Evolutionary conservation across 495 filamentous ascomycete species (phyloP).

Genomic region (Bathelium albidoporum): DNA sequence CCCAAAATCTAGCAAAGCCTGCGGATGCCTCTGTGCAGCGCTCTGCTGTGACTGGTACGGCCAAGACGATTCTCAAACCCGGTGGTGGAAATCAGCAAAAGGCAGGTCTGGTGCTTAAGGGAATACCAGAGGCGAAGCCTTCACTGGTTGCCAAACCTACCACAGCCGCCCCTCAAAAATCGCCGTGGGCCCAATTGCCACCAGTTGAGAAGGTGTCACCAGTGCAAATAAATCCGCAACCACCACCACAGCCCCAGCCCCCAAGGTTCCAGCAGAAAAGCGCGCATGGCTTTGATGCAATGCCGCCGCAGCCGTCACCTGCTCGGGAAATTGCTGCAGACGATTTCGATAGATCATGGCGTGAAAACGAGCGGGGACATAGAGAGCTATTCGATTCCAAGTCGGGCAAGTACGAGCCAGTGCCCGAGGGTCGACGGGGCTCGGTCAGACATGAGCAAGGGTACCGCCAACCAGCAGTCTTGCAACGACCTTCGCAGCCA

Average conservation of each 20-base stretch:
- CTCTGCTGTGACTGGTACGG: slow-evolving; percentile 19
- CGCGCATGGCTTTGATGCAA: slow-evolving; percentile 31
- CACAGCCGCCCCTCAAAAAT: slow-evolving; percentile 65
- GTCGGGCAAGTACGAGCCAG: slow-evolving; percentile 89
- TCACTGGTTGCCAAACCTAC: slow-evolving; percentile 72
- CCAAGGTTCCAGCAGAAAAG: slow-evolving; percentile 19
- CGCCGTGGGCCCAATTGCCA: slow-evolving; percentile 81
- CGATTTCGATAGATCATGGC: slow-evolving; percentile 82
- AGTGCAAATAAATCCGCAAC: slow-evolving; percentile 34
- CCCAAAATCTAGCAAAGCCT: background rate
- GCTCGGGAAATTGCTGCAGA: slow-evolving; percentile 87
- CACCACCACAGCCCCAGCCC: slow-evolving; percentile 9
- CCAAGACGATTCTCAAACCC: slow-evolving; percentile 35
- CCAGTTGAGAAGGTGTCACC: slow-evolving; percentile 74
- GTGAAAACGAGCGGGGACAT: slow-evolving; percentile 53
- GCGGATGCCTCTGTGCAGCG: slow-evolving; percentile 15
- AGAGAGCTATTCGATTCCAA: slow-evolving; percentile 88
- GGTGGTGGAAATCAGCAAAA: slow-evolving; percentile 21
- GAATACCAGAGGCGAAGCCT: slow-evolving; percentile 58
- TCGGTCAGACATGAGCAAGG: slow-evolving; percentile 56
- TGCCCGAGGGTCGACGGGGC: slow-evolving; percentile 59
- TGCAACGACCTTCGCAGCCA: slow-evolving; percentile 57
- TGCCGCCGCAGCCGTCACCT: slow-evolving; percentile 37
- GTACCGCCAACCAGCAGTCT: slow-evolving; percentile 62
- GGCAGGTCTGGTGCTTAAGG: slow-evolving; percentile 46